Conservation (phyloP, 768 basidiomycete species). For the Kwoniella newhampshirensis region DNA sequence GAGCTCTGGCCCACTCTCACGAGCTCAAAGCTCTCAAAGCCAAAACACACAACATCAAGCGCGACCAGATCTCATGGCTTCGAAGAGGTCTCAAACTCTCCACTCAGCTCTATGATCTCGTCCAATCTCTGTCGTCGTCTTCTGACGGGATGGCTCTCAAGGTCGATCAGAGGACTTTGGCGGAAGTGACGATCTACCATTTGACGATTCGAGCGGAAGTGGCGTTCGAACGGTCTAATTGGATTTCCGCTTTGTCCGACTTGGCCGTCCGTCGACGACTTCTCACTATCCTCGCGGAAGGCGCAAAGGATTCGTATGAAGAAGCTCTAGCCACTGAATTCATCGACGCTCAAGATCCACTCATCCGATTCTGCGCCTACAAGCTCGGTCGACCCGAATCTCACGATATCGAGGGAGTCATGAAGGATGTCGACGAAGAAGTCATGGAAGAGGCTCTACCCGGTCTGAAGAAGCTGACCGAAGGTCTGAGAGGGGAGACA, state of each 20-base stretch:
- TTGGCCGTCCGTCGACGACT: slow-evolving; percentile 74
- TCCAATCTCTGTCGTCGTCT: slow-evolving; percentile 58
- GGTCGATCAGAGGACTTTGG: slow-evolving; percentile 59
- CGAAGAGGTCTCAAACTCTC: slow-evolving; percentile 42
- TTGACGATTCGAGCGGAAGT: slow-evolving; percentile 80
- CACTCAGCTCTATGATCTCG: slow-evolving; percentile 52
- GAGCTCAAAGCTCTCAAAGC: slow-evolving; percentile 63
- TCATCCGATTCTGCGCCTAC: slow-evolving; percentile 90
- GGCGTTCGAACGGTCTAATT: slow-evolving; percentile 71
- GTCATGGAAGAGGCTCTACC: slow-evolving; percentile 63
- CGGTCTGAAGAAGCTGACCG: slow-evolving; percentile 60
- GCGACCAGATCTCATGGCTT: slow-evolving; percentile 48
- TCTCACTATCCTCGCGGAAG: slow-evolving; percentile 54
- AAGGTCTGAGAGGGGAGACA: slow-evolving; percentile 59
- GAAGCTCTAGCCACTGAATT: slow-evolving; percentile 83
- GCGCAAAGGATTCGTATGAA: slow-evolving; percentile 65
- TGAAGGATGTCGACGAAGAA: slow-evolving; percentile 45
- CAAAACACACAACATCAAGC: slow-evolving; percentile 51
- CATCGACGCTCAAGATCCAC: slow-evolving; percentile 81
- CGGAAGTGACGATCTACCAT: slow-evolving; percentile 75
- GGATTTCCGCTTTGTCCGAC: slow-evolving; percentile 67
- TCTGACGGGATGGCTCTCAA: slow-evolving; percentile 62
- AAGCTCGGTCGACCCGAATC: slow-evolving; percentile 73
- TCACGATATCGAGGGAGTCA: slow-evolving; percentile 58
- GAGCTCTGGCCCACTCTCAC: slow-evolving; percentile 87